phyloP scores from a whole-genome alignment of 2,329 filamentous ascomycete species.

The Neodidymelliopsis sp. region DNA sequence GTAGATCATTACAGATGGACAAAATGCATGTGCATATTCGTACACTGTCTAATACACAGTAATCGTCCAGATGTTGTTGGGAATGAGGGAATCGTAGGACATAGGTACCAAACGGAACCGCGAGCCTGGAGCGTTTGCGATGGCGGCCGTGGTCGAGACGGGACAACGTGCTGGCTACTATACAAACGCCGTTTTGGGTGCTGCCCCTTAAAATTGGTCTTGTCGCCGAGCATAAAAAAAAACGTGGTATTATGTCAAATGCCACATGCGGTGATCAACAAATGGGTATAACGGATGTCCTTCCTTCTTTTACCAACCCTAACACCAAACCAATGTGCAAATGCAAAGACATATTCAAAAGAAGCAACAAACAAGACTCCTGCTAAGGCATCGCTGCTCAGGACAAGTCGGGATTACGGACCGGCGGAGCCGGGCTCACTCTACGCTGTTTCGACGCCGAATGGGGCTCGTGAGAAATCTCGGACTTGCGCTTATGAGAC shows the following conservation, averaged over 20 bases:
- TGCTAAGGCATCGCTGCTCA: slow-evolving; percentile 9
- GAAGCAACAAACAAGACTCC: slow-evolving; percentile 9
- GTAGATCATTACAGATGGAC: neutral
- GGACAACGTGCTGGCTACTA: neutral
- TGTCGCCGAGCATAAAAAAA: neutral
- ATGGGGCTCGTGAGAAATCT: slow-evolving; percentile 17
- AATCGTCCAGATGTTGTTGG: neutral
- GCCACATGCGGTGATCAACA: slow-evolving; percentile 11
- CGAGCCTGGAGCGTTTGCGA: neutral
- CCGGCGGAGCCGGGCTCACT: slow-evolving; percentile 22
- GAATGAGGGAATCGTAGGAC: neutral
- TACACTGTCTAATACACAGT: slow-evolving; percentile 2
- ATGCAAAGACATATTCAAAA: slow-evolving; percentile 21
- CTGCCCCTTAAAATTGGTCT: no score
- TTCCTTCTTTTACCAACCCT: slow-evolving; percentile 21
- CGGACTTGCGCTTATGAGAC: slow-evolving; percentile 29
- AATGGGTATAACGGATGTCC: slow-evolving; percentile 31
- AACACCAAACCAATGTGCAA: slow-evolving; percentile 31
- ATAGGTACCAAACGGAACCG: neutral
- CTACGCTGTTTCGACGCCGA: slow-evolving; percentile 23
- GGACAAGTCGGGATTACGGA: slow-evolving; percentile 22
- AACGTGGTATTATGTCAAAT: neutral
- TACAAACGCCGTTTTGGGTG: no score
- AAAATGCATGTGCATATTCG: neutral
- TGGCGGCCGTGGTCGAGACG: neutral